A percentile compares a stretch with the other conserved stretches of the same genome.
Conservation (phyloP, 148 eudicot genomes). For the Rheum nobile region DNA sequence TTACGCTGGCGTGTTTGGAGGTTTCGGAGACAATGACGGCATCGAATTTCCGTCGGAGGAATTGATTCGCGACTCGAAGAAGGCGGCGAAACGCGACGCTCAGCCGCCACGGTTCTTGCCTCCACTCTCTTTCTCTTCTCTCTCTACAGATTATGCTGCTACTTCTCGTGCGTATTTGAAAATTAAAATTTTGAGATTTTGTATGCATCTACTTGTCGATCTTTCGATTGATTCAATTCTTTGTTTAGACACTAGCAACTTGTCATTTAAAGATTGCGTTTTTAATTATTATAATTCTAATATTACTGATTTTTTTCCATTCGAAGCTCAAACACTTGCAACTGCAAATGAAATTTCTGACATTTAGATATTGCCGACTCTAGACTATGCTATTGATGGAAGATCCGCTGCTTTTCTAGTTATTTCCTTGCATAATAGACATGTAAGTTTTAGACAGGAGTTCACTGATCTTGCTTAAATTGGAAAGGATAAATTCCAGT, state of each 20-base stretch:
- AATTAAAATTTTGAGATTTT: neutral
- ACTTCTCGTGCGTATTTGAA: neutral
- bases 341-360: neutral
- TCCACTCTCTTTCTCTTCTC: neutral
- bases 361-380: neutral
- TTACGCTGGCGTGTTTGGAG: constrained; percentile 46
- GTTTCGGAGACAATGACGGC: constrained; percentile 22
- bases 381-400: neutral
- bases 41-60: constrained; percentile 29
- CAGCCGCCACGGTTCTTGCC: constrained; percentile 4
- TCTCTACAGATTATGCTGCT: neutral
- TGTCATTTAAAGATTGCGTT: neutral
- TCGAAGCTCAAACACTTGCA: neutral
- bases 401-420: neutral
- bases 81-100: constrained; percentile 13
- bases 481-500: neutral
- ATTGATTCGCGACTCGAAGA: constrained; percentile 15
- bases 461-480: neutral
- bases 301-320: neutral
- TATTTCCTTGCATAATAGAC: neutral
- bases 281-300: neutral
- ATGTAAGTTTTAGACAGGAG: neutral
- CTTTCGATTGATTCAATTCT: neutral
- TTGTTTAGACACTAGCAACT: neutral
- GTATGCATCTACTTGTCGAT: constrained; percentile 3